phyloP scores from a whole-genome alignment of 805 yeast species.

The Maudiozyma bulderi region DNA sequence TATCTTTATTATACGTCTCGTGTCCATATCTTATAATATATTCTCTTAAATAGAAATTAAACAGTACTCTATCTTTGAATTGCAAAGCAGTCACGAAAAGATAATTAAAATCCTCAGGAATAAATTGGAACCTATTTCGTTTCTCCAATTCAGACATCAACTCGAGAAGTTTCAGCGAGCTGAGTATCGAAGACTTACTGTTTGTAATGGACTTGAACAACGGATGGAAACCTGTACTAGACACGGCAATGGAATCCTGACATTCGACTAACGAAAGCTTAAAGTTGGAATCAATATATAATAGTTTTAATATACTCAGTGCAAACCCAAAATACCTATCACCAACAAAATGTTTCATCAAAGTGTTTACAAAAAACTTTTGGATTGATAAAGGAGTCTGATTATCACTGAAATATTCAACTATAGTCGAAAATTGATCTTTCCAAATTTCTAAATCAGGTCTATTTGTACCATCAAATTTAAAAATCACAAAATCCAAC shows the following conservation, averaged over 20 bases:
- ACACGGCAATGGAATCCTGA: background rate
- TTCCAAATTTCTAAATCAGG: slow-evolving; percentile 1
- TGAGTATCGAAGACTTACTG: background rate
- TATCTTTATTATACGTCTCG: background rate
- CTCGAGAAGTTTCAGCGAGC: background rate
- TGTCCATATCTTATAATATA: background rate
- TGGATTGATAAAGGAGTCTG: background rate
- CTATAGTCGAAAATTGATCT: background rate
- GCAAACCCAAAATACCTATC: background rate
- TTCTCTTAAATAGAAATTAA: background rate
- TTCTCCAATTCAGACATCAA: background rate
- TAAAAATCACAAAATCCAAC: slow-evolving; percentile 3
- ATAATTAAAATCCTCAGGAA: background rate
- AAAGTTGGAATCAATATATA: background rate
- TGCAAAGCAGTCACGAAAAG: background rate
- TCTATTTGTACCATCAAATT: background rate
- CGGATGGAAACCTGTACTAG: slow-evolving; percentile 1
- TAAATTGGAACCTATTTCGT: background rate
- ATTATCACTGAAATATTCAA: background rate
- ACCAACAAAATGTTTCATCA: background rate
- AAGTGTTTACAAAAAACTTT: background rate
- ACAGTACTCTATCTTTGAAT: background rate
- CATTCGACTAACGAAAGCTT: slow-evolving; percentile 1
- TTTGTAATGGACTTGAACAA: background rate
- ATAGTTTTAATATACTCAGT: background rate